phyloP scores from a whole-genome alignment of 768 basidiomycete species.

The Macrolepiota dolichaula region DNA sequence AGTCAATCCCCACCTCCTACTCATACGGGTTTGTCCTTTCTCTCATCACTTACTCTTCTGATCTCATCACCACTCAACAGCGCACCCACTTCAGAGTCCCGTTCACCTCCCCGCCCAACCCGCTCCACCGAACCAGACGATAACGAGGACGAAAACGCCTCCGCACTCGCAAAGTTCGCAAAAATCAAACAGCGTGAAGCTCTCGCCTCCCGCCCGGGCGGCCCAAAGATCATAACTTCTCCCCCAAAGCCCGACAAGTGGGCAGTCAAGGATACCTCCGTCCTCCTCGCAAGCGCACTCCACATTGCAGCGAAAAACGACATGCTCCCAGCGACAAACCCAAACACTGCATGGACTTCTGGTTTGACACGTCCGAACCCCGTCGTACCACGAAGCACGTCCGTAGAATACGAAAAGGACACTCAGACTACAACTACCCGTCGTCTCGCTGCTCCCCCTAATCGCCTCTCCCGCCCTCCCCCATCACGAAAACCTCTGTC shows the following conservation, averaged over 20 bases:
- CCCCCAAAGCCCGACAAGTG: slow-evolving; percentile 66
- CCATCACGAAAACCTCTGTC: slow-evolving; percentile 43
- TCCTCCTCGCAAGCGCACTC: slow-evolving; percentile 83
- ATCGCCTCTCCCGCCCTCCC: slow-evolving; percentile 18
- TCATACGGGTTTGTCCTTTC: slow-evolving; percentile 58
- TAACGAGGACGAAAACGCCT: slow-evolving; percentile 36
- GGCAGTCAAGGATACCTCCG: slow-evolving; percentile 79
- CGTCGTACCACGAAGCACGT: slow-evolving; percentile 66
- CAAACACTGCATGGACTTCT: slow-evolving; percentile 68
- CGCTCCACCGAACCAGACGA: slow-evolving; percentile 23
- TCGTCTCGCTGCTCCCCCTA: slow-evolving; percentile 63
- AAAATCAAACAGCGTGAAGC: slow-evolving; percentile 42
- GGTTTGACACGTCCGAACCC: slow-evolving; percentile 39
- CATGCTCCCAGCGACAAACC: slow-evolving; percentile 34
- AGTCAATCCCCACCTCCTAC: slow-evolving; percentile 56
- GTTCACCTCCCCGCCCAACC: slow-evolving; percentile 56
- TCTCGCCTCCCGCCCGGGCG: slow-evolving; percentile 27
- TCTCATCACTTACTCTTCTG: slow-evolving; percentile 18
- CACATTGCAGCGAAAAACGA: slow-evolving; percentile 53
- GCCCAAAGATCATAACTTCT: slow-evolving; percentile 40
- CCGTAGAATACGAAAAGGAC: slow-evolving; percentile 76
- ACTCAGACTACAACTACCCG: slow-evolving; percentile 50
- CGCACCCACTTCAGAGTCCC: slow-evolving; percentile 50
- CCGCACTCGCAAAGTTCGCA: slow-evolving; percentile 40
- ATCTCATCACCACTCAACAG: slow-evolving; percentile 30